Evolutionary conservation across 164 flowering plant species (phyloP).

Genomic region (Malania oleifera): DNA sequence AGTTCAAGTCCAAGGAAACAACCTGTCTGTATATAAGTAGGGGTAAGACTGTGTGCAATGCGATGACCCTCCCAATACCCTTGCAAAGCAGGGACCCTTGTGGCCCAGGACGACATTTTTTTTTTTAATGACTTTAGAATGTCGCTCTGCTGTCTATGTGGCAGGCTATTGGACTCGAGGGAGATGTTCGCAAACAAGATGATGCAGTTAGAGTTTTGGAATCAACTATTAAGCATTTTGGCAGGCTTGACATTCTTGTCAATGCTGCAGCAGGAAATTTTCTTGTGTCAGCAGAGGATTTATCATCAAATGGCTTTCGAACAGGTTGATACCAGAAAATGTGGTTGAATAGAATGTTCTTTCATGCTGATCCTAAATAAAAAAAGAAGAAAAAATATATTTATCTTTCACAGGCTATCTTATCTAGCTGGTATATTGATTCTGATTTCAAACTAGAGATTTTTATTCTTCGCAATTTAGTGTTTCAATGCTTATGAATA

Average conservation of each 20-base stretch:
- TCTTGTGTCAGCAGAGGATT: constrained; percentile 21
- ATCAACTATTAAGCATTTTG: constrained; percentile 20
- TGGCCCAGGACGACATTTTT: too few species aligned
- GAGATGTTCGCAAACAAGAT: constrained; percentile 23
- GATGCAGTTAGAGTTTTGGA: constrained; percentile 17
- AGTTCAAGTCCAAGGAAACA: too few species aligned
- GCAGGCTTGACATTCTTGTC: constrained; percentile 25
- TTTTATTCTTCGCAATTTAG: background rate
- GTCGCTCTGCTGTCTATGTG: background rate
- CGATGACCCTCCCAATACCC: too few species aligned
- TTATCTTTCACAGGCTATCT: background rate
- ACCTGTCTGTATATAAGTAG: too few species aligned
- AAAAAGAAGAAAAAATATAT: too few species aligned
- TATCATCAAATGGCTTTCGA: constrained; percentile 22
- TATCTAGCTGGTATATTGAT: too few species aligned
- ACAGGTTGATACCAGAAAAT: constrained; percentile 15
- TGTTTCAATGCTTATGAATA: too few species aligned
- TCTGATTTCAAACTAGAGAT: too few species aligned
- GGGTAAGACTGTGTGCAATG: too few species aligned
- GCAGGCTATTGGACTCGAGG: constrained; percentile 24
- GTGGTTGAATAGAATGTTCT: background rate
- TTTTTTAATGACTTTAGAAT: too few species aligned
- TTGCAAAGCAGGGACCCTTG: too few species aligned
- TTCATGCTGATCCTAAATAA: too few species aligned
- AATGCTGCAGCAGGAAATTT: constrained; percentile 29